Evolutionary conservation across 108 stramenopile species (phyloP).

Genomic region (Fistulifera solaris): DNA sequence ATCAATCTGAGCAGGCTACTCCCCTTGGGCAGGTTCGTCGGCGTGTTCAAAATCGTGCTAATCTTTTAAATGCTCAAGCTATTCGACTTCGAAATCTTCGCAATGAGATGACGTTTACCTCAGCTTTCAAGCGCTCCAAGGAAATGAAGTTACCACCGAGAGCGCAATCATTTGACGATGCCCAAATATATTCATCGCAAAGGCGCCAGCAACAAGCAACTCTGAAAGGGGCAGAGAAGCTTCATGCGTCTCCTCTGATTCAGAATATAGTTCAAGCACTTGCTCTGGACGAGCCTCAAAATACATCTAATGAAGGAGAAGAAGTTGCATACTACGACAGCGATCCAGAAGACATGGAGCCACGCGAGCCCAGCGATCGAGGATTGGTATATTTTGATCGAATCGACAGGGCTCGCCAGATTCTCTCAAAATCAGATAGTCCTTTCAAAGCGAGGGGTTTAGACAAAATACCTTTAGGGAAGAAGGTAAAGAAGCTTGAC

Average conservation of each 20-base stretch:
- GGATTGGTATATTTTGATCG: conserved; percentile 9
- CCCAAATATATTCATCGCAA: conserved; percentile 8
- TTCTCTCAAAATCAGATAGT: not conserved
- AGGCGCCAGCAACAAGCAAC: conserved; percentile 4
- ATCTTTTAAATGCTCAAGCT: conserved; percentile 18
- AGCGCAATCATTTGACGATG: conserved; percentile 29
- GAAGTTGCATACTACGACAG: conserved; percentile 41
- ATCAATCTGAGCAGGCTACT: conserved; percentile 2
- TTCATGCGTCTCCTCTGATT: conserved; percentile 13
- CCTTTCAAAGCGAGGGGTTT: not conserved
- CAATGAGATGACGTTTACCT: conserved; percentile 38
- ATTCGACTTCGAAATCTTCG: conserved; percentile 14
- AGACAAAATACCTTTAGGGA: conserved; percentile 1
- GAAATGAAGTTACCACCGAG: conserved; percentile 18
- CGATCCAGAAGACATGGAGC: conserved; percentile 41
- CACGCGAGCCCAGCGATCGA: conserved; percentile 1
- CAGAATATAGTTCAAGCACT: conserved; percentile 3
- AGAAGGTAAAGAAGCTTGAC: conserved; percentile 7
- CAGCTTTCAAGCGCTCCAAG: conserved; percentile 4
- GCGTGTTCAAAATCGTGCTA: conserved; percentile 25
- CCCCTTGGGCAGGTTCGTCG: not conserved
- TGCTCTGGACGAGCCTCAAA: conserved; percentile 5
- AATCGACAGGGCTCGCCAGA: conserved; percentile 11
- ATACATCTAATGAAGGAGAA: conserved; percentile 7
- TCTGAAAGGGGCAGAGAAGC: not conserved